Percentiles rank a stretch among this genome's conserved stretches.
Conservation (phyloP, 1,284 basidiomycete species). For the Fereydounia khargensis region DNA sequence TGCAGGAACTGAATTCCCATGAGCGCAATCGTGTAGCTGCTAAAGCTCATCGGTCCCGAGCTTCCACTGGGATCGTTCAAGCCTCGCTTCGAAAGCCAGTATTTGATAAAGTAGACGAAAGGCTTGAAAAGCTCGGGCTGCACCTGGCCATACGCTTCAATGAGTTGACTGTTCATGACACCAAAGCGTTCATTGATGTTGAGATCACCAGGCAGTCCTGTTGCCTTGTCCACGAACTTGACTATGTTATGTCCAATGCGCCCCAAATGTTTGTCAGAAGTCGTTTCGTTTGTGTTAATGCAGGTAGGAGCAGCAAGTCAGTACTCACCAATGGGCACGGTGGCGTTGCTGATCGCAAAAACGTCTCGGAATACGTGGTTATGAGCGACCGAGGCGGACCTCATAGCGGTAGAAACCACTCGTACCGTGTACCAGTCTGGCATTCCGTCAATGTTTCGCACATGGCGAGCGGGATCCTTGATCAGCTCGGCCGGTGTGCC, state of each 20-base stretch:
- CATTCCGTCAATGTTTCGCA: constrained; percentile 10
- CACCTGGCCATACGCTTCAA: constrained; percentile 37
- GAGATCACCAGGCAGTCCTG: constrained; percentile 33
- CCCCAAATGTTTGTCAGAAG: too few relatives aligned
- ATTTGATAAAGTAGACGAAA: constrained; percentile 44
- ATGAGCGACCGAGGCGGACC: too few relatives aligned
- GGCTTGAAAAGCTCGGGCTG: constrained; percentile 35
- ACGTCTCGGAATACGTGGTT: constrained; percentile 18
- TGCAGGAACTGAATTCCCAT: constrained; percentile 55
- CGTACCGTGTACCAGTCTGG: constrained; percentile 33
- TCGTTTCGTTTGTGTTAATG: too few relatives aligned
- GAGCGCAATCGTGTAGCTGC: constrained; percentile 45
- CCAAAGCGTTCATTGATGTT: constrained; percentile 52
- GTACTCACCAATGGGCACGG: constrained; percentile 29
- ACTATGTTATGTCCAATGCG: too few relatives aligned
- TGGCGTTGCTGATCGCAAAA: constrained; percentile 26
- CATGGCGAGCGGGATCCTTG: neutral
- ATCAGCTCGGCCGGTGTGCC: constrained; percentile 22
- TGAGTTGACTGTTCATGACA: constrained; percentile 37
- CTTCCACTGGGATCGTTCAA: constrained; percentile 45
- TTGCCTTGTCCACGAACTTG: constrained; percentile 30
- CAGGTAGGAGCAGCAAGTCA: too few relatives aligned
- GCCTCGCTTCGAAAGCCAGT: constrained; percentile 30
- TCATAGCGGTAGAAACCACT: constrained; percentile 15
- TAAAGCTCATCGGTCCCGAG: constrained; percentile 28